Percentiles rank a stretch among this genome's conserved stretches.
Conservation (phyloP, 129 eudicot species). For the Heracleum sosnowskyi region DNA sequence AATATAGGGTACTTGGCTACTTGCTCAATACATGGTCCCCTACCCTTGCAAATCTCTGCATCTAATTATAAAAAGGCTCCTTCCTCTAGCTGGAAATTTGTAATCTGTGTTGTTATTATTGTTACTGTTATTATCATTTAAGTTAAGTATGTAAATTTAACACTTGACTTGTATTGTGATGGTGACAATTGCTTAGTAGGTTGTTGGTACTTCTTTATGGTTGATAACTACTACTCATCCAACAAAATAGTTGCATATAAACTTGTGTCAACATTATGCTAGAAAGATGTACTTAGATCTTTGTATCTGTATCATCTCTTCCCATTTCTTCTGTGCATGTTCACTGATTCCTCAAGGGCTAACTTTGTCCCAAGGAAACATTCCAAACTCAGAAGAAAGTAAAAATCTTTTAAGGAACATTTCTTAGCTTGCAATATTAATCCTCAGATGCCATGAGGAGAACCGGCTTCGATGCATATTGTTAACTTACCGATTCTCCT, state of each 20-base stretch:
- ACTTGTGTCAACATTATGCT: constrained; percentile 6
- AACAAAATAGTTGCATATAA: constrained; percentile 31
- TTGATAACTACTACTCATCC: constrained; percentile 53
- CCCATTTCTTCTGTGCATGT: not conserved
- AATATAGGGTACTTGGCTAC: constrained; percentile 39
- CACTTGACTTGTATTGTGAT: constrained; percentile 43
- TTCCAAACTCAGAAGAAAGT: constrained; percentile 2
- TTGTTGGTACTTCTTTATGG: constrained; percentile 61
- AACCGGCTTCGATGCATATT: not conserved
- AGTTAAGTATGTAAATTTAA: not conserved
- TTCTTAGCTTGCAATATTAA: not conserved
- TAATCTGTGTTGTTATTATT: not conserved
- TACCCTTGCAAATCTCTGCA: constrained; percentile 45
- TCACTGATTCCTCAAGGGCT: constrained; percentile 1
- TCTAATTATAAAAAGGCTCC: constrained; percentile 24
- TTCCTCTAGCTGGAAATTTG: constrained; percentile 9
- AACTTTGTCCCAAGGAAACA: not conserved
- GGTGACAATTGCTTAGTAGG: constrained; percentile 59
- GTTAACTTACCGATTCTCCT: too few species aligned
- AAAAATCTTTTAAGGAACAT: not conserved
- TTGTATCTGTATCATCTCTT: not conserved
- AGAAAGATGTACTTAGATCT: not conserved
- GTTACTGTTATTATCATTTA: not conserved
- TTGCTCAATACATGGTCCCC: constrained; percentile 53
- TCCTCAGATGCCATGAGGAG: not conserved